Base-by-base conservation (phyloP, 352 stramenopile species). In the Albugo candida region DNA sequence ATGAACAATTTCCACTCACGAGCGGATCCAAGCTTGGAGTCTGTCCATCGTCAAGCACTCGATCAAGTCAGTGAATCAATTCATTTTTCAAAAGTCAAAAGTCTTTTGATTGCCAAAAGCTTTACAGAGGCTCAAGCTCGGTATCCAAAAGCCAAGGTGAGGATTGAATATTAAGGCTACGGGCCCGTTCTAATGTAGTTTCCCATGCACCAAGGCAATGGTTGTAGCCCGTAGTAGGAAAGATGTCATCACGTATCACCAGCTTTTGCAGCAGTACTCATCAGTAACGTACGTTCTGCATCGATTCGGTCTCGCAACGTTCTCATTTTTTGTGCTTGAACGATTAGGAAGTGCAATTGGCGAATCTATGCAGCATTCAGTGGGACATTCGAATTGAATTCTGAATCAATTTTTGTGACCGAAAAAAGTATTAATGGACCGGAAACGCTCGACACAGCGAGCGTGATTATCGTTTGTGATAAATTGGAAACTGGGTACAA, bases 401-500 rank as follows among this genome's bases (percentile, higher is more conserved):
- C 24, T 31, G 24, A 31, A 8, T 31, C 24, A 8, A 31, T 10
- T 10, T 31, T 31, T 31, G 24, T 31, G 3, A 31, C 24, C 24
- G 74, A 86, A 38, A 61, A 80, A 24, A 81, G 65, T 1, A 45
- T 83, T n/a, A 89, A 84, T 49, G 59, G 55, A 36, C 65, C 61
- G 8, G 53, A 65, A 17, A 70, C 68, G 2, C 47, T 86, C 13
- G 52, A 60, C 4, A 68, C 64, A 21, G 82, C 70, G 24, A 73
- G 86, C 42, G 55, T 87, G 13, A 67, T 89, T 20, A 75, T 89
- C 51, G 77, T 89, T 5, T 89, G 77, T 59, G 77, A 89, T 46
- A 89, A 89, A 45, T 70, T 89, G 6, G 77, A 89, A 41, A 89
- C 77, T 1, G 77, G 77, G 2, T 89, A 83, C 62, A 89, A 84